Conservation (phyloP, 2,329 filamentous ascomycete genomes). For the Penicillium olsonii region DNA sequence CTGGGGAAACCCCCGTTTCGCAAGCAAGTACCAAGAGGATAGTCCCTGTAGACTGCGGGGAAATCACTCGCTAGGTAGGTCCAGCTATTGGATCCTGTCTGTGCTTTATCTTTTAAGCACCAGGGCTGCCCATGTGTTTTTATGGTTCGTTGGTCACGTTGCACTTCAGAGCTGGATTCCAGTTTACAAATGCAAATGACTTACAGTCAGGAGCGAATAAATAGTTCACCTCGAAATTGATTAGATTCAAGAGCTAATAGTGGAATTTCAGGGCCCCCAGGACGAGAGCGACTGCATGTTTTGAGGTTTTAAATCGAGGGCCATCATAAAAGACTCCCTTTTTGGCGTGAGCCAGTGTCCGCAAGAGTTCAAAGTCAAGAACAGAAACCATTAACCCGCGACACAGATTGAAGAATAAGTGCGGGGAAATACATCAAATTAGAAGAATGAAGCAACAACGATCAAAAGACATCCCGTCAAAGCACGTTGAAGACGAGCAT, state of each 20-base stretch:
- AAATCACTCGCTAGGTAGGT: too few species aligned
- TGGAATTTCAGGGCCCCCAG: neutral
- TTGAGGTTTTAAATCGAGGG: neutral
- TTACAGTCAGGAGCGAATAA: neutral
- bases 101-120: too few species aligned
- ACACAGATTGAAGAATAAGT: neutral
- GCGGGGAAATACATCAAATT: neutral
- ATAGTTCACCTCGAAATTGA: neutral
- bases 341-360: neutral
- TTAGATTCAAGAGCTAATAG: neutral
- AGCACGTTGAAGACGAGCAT: constrained; percentile 10
- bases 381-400: neutral
- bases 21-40: neutral
- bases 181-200: too few species aligned
- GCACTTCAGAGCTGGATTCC: too few species aligned
- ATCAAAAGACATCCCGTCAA: constrained; percentile 19
- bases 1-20: neutral
- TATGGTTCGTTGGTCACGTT: too few species aligned
- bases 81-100: too few species aligned
- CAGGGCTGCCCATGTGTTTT: too few species aligned
- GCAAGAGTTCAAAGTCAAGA: neutral
- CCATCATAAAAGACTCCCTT: neutral
- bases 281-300: neutral
- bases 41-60: too few species aligned
- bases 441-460: constrained; percentile 18